Evolutionary conservation across 768 basidiomycete genomes (phyloP).

Genomic region (Suillus alpinus): DNA sequence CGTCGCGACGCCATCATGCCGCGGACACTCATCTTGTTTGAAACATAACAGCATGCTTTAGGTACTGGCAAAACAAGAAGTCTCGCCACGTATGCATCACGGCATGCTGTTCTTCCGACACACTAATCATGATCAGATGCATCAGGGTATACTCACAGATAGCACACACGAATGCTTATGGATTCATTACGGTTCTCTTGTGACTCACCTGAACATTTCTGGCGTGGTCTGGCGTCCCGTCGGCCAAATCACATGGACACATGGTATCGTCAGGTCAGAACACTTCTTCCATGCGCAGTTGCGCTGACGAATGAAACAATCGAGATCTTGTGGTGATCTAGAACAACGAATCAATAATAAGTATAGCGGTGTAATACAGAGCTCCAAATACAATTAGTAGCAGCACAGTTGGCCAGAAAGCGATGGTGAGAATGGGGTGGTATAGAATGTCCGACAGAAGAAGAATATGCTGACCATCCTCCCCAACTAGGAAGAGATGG

Average conservation of each 20-base stretch:
- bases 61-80: not conserved
- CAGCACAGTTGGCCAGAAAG: not conserved
- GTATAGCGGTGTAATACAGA: constrained; percentile 1
- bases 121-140: not conserved
- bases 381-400: constrained; percentile 1
- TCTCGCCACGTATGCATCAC: constrained; percentile 1
- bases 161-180: not conserved
- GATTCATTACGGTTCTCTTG: not conserved
- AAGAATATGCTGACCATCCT: constrained; percentile 1
- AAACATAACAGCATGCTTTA: not conserved
- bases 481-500: constrained; percentile 3
- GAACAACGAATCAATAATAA: not conserved
- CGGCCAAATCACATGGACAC: not conserved
- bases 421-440: constrained; percentile 1
- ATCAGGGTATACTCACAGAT: not conserved
- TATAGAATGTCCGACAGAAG: constrained; percentile 1
- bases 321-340: not conserved
- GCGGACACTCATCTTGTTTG: not conserved
- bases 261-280: not conserved
- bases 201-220: not conserved
- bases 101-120: not conserved
- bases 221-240: not conserved
- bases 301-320: not conserved
- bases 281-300: not conserved
- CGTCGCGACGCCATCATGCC: not conserved